Conservation (phyloP, 169 alveolate species). For the Plasmodium vinckei region DNA sequence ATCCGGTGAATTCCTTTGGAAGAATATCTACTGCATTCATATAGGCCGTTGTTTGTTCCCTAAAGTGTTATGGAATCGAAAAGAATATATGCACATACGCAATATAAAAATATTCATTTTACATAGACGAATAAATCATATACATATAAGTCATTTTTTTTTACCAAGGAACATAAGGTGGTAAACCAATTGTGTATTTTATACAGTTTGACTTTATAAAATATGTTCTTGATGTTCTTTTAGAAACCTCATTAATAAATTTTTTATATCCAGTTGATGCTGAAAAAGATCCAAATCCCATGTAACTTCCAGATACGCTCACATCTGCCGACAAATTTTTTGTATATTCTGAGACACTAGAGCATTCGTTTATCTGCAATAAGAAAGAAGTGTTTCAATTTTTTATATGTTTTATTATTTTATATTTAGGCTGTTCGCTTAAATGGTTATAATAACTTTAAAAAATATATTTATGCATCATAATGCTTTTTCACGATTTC, state of each 20-base stretch:
- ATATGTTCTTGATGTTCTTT: conserved; percentile 79
- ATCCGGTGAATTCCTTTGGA: conserved; percentile 81
- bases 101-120: background rate
- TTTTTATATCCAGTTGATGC: conserved; percentile 87
- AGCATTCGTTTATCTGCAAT: conserved; percentile 49
- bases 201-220: conserved; percentile 87
- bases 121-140: background rate
- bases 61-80: conserved; percentile 6
- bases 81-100: conserved; percentile 15
- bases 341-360: conserved; percentile 80
- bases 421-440: background rate
- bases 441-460: no score
- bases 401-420: background rate
- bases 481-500: background rate
- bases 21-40: conserved; percentile 79
- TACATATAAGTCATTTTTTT: background rate
- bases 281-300: conserved; percentile 82
- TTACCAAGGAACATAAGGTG: conserved; percentile 75
- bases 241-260: conserved; percentile 78
- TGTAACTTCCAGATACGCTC: conserved; percentile 78
- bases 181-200: conserved; percentile 87
- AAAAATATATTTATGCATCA: no score
- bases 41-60: conserved; percentile 82
- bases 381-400: background rate
- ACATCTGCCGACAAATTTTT: conserved; percentile 86